Conservation (phyloP, 2,329 filamentous ascomycete genomes). For the Didymella keratinophila region DNA sequence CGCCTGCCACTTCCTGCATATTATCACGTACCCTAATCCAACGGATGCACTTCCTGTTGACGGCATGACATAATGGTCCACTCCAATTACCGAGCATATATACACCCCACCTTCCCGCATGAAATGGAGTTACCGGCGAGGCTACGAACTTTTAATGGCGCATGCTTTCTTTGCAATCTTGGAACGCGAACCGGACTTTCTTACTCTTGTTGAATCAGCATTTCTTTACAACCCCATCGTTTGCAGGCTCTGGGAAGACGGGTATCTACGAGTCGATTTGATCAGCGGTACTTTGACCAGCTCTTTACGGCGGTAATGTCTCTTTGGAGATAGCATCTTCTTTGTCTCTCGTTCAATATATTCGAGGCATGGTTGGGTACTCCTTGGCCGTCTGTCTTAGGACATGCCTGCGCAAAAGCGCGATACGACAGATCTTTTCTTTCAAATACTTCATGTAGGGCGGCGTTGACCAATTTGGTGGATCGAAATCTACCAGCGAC, state of each 20-base stretch:
- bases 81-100: conserved; percentile 33
- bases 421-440: conserved; percentile 14
- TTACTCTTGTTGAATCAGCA: conserved; percentile 39
- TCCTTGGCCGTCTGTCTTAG: conserved; percentile 3
- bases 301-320: conserved; percentile 24
- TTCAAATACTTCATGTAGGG: conserved; percentile 21
- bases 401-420: conserved; percentile 15
- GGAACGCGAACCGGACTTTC: conserved; percentile 44
- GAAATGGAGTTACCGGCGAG: conserved; percentile 49
- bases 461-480: conserved; percentile 17
- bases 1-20: conserved; percentile 20
- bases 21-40: conserved; percentile 32
- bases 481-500: conserved; percentile 12
- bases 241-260: conserved; percentile 35
- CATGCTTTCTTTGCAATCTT: conserved; percentile 36
- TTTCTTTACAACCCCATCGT: conserved; percentile 28
- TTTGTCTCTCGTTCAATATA: conserved; percentile 29
- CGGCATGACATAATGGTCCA: conserved; percentile 48
- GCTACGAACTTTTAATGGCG: conserved; percentile 51
- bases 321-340: conserved; percentile 20
- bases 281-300: conserved; percentile 41
- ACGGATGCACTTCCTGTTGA: conserved; percentile 36
- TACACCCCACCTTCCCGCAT: conserved; percentile 41
- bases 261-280: conserved; percentile 34
- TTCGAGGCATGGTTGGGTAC: conserved; percentile 23